A percentile compares a stretch with the other conserved stretches of the same genome.
phyloP scores from a whole-genome alignment of 768 basidiomycete genomes.

The Leccinum incarnatum region DNA sequence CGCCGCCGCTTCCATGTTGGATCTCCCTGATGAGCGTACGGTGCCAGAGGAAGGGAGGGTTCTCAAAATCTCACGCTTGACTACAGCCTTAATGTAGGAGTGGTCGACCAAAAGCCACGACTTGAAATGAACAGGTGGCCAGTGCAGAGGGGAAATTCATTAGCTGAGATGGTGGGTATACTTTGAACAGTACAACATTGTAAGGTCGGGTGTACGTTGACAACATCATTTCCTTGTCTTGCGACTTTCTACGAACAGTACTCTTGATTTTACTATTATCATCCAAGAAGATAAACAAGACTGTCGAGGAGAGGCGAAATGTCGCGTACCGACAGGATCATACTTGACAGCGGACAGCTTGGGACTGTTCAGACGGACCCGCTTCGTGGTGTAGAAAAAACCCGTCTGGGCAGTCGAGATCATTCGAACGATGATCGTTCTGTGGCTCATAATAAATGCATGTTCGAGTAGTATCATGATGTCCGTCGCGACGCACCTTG shows the following conservation, averaged over 20 bases:
- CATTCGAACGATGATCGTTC: constrained; percentile 82
- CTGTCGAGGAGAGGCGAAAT: background rate
- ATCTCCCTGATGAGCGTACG: background rate
- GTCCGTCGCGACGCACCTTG: constrained; percentile 38
- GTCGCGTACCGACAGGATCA: constrained; percentile 73
- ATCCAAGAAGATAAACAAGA: background rate
- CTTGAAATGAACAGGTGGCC: background rate
- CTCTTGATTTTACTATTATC: constrained; percentile 58
- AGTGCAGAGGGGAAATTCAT: background rate
- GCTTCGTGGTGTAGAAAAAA: constrained; percentile 84
- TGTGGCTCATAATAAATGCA: constrained; percentile 26
- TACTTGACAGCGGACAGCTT: constrained; percentile 89
- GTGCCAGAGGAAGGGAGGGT: background rate
- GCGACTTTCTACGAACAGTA: constrained; percentile 76
- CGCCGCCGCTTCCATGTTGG: background rate
- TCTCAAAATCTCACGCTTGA: background rate
- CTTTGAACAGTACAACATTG: background rate
- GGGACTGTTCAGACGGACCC: constrained; percentile 64
- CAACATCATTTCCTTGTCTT: constrained; percentile 59
- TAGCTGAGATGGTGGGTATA: background rate
- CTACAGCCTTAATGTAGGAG: background rate
- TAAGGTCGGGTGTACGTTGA: background rate
- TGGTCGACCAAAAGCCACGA: background rate
- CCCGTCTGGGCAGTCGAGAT: constrained; percentile 92
- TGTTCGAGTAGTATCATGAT: background rate